A percentile compares a stretch with the other conserved stretches of the same genome.
Conservation (phyloP, 2,329 filamentous ascomycete genomes). For the Ilyonectria destructans region DNA sequence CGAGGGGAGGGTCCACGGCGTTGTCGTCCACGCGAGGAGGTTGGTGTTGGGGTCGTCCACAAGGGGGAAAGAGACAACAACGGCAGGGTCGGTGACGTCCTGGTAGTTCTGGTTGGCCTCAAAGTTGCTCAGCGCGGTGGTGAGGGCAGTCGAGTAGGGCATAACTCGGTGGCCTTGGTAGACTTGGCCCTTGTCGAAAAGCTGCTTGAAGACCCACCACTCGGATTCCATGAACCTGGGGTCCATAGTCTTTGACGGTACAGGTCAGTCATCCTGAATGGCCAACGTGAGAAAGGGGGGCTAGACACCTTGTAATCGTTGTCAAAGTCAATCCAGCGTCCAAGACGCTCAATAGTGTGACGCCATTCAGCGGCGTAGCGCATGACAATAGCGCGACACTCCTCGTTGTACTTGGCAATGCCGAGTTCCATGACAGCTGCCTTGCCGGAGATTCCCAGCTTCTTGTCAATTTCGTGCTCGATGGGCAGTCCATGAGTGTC, state of each 20-base stretch:
- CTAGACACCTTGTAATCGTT: slow-evolving; percentile 88
- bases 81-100: slow-evolving; percentile 90
- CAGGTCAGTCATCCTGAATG: slow-evolving; percentile 27
- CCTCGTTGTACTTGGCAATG: slow-evolving; percentile 90
- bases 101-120: slow-evolving; percentile 97
- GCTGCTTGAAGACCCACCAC: slow-evolving; percentile 97
- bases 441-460: slow-evolving; percentile 88
- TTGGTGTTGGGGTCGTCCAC: slow-evolving; percentile 82
- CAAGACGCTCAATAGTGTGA: slow-evolving; percentile 87
- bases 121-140: slow-evolving; percentile 92
- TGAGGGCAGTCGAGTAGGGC: slow-evolving; percentile 94
- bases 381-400: slow-evolving; percentile 96
- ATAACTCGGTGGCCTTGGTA: slow-evolving; percentile 94
- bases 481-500: slow-evolving; percentile 95
- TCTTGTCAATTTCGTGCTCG: slow-evolving; percentile 98
- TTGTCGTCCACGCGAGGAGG: slow-evolving; percentile 91
- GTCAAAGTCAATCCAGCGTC: slow-evolving; percentile 98
- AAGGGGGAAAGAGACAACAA: slow-evolving; percentile 91
- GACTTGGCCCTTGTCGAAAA: slow-evolving; percentile 91
- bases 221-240: slow-evolving; percentile 94
- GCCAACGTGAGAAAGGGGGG: too few relatives aligned
- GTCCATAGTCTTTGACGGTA: slow-evolving; percentile 83
- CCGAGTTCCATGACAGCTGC: slow-evolving; percentile 91
- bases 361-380: slow-evolving; percentile 91
- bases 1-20: slow-evolving; percentile 87